These are phyloP conservation scores for Boletus subcaerulescens DNA, from an alignment of 768 basidiomycete genomes.

Conservation along the genomic window DNA sequence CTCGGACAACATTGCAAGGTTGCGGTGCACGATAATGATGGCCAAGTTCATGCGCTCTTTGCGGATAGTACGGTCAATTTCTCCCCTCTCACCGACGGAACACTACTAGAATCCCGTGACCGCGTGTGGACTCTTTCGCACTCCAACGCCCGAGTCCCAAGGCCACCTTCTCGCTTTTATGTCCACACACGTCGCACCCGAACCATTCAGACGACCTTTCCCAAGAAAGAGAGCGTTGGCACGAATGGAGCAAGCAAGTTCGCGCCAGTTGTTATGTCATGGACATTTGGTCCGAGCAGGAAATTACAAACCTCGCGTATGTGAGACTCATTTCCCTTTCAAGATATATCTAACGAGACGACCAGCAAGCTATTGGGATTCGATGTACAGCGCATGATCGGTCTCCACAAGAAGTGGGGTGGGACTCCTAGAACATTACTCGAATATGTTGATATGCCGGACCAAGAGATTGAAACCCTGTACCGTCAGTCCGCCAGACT, in stretches of 20 bases:
- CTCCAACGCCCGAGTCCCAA: not conserved
- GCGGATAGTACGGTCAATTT: not conserved
- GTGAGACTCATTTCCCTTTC: not conserved
- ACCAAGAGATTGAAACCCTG: not conserved
- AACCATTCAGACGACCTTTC: not conserved
- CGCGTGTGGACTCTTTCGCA: not conserved
- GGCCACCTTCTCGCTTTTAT: not conserved
- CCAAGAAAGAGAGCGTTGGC: not conserved
- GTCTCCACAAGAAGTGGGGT: not conserved
- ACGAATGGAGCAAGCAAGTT: not conserved
- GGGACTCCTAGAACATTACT: not conserved
- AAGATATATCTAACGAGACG: not conserved
- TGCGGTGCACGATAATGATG: not conserved
- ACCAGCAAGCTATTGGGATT: not conserved
- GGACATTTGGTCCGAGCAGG: not conserved
- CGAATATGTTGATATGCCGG: accelerated
- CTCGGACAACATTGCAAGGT: not conserved
- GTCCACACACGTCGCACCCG: not conserved
- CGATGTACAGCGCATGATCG: not conserved
- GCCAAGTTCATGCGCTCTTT: not conserved
- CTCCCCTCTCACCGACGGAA: not conserved
- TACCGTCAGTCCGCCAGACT: not conserved
- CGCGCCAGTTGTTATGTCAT: not conserved
- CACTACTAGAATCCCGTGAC: not conserved
- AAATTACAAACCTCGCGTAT: not conserved